phyloP scores from a whole-genome alignment of 352 stramenopile genomes.

The Pseudoperonospora humuli region DNA sequence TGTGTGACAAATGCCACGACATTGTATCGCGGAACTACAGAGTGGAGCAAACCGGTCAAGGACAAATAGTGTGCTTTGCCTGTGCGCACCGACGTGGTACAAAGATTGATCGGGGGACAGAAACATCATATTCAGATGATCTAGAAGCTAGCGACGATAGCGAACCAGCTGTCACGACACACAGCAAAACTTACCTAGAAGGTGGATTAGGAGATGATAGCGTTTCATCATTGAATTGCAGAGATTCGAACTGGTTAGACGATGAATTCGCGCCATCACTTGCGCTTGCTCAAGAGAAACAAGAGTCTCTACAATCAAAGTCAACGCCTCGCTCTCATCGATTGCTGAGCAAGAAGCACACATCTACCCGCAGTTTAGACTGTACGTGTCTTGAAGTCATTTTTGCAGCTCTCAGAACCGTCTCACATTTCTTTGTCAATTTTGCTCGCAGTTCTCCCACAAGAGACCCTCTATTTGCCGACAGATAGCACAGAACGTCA shows the following conservation, averaged over 20 bases:
- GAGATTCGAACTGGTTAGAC: slow-evolving; percentile 16
- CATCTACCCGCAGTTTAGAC: slow-evolving; percentile 5
- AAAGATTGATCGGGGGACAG: slow-evolving; percentile 8
- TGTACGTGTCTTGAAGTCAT: slow-evolving; percentile 16
- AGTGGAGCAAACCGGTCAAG: slow-evolving; percentile 27
- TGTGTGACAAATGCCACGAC: slow-evolving; percentile 59
- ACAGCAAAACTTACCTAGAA: slow-evolving; percentile 4
- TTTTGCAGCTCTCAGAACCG: not conserved
- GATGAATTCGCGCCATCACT: slow-evolving; percentile 13
- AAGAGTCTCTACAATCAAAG: not conserved
- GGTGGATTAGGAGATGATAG: slow-evolving; percentile 11
- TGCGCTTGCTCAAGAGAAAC: slow-evolving; percentile 3
- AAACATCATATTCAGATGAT: slow-evolving; percentile 1
- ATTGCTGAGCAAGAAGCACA: not conserved
- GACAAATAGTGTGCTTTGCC: slow-evolving; percentile 45
- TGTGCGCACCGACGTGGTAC: slow-evolving; percentile 43
- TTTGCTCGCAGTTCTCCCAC: slow-evolving; percentile 14
- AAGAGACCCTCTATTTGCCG: slow-evolving; percentile 20
- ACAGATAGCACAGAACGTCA: slow-evolving; percentile 13
- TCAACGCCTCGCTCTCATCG: slow-evolving; percentile 1
- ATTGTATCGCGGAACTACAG: slow-evolving; percentile 58
- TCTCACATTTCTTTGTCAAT: slow-evolving; percentile 5
- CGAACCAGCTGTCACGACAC: slow-evolving; percentile 2
- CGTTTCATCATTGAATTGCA: slow-evolving; percentile 12
- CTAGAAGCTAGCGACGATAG: slow-evolving; percentile 3